These are phyloP conservation scores for Magnaporthiopsis rhizophila DNA, from an alignment of 2,329 filamentous ascomycete genomes.

Conservation along the genomic window DNA sequence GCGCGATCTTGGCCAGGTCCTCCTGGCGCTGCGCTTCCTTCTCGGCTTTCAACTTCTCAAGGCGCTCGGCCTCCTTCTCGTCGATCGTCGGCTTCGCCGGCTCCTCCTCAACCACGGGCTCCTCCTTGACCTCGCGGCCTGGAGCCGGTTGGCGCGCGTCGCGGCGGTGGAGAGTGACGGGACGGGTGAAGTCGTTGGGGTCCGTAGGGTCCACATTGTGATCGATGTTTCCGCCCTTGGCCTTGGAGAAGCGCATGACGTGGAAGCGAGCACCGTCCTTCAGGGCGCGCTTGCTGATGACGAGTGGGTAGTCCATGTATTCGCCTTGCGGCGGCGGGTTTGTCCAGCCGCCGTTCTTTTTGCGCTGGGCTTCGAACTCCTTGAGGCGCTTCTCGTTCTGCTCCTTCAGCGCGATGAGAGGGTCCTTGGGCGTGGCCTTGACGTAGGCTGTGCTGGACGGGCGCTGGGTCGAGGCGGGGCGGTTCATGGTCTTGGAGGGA, in stretches of 20 bases:
- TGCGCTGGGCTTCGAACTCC: conserved; percentile 33
- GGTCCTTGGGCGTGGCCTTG: conserved; percentile 14
- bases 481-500: conserved; percentile 7
- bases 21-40: conserved; percentile 78
- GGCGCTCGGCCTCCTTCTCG: conserved; percentile 51
- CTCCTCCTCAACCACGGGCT: conserved; percentile 23
- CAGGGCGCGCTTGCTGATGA: conserved; percentile 74
- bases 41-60: conserved; percentile 67
- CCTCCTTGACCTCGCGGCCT: conserved; percentile 55
- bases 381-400: conserved; percentile 18
- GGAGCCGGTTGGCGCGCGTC: conserved; percentile 67
- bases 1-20: conserved; percentile 88
- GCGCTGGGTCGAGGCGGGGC: conserved; percentile 4
- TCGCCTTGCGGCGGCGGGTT: conserved; percentile 33
- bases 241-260: conserved; percentile 68
- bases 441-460: conserved; percentile 23
- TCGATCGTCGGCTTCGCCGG: conserved; percentile 36
- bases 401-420: conserved; percentile 17
- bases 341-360: conserved; percentile 50
- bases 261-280: conserved; percentile 78
- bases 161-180: conserved; percentile 80
- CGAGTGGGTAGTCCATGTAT: conserved; percentile 48
- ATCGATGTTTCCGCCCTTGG: conserved; percentile 35
- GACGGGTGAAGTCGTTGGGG: conserved; percentile 75
- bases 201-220: conserved; percentile 57